Evolutionary conservation across 495 filamentous ascomycete genomes (phyloP).

Genomic region (Podospora pseudopauciseta): DNA sequence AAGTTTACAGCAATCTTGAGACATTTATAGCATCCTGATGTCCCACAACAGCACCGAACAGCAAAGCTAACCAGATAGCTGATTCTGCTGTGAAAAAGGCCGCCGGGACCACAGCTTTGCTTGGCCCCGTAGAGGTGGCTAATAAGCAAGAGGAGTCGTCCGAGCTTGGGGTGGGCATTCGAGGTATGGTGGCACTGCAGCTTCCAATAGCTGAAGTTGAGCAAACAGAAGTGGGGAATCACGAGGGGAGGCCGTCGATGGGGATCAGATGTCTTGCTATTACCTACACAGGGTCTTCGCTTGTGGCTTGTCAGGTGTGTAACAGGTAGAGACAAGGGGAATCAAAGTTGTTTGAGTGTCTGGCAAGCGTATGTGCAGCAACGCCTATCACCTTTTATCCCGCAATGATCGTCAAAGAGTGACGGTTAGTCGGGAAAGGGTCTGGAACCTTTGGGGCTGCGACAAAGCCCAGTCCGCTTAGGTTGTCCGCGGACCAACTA

Average conservation of each 20-base stretch:
- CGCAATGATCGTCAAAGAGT: neutral
- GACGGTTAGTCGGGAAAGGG: neutral
- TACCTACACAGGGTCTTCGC: neutral
- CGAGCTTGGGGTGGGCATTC: neutral
- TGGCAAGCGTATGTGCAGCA: neutral
- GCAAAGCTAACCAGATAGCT: neutral
- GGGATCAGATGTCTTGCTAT: neutral
- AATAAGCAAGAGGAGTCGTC: neutral
- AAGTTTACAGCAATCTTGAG: neutral
- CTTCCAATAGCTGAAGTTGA: neutral
- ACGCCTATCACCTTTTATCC: neutral
- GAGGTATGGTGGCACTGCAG: neutral
- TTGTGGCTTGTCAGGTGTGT: neutral
- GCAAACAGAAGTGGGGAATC: neutral
- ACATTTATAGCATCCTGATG: neutral
- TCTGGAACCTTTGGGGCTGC: neutral
- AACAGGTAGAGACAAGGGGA: neutral
- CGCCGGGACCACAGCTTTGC: neutral
- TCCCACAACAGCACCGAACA: neutral
- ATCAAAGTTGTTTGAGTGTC: neutral
- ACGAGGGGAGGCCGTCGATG: neutral
- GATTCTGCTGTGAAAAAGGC: neutral
- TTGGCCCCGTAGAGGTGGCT: neutral
- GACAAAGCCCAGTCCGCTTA: neutral
- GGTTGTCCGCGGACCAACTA: neutral